Base-by-base conservation (phyloP, 352 stramenopile species). In the Globisporangium paroecandrum region DNA sequence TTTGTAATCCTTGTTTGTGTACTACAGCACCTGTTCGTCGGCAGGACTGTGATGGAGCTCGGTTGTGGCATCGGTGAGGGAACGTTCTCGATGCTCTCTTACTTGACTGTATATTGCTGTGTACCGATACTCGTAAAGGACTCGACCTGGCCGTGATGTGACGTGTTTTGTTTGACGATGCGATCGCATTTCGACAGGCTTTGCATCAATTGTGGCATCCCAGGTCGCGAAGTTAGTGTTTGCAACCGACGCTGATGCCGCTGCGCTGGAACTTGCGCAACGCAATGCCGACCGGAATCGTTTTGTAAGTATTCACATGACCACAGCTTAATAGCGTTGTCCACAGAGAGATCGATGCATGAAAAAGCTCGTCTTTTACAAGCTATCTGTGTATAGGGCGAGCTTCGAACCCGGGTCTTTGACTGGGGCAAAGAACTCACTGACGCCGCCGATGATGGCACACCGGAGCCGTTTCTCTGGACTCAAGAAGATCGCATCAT, bases 61-160 rank as follows among this genome's bases (percentile, higher is more conserved):
- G 80, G 80, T 10, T 85, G 75, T 62, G 80, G 77, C 55, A 82
- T 90, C 22, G 83, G 77, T 89, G 53, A 32, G 46, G 34, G 9
- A 20, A 29, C 32, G 5, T 38, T 38, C 32, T 38, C 32, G 5
- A 38, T 38, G 32, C 32, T 12, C 7, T 38, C 32, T 38, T 38
- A 38, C 32, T 38, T 38, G 32, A 3, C 7, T 38, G 8, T 38
- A 38, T 38, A 38, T 38, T 10, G 12, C 8, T 38, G 7, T 38
- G 32, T 7, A 38, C 7, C 32, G 7, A 38, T 12, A 9, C 32
- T 12, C 32, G 5, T 38, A 38, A 38, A 12, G 7, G 32, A 38
- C 32, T 38, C 32, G 43, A 51, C 7, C 7, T 51, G 43, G 10
- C 1, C 8, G 3, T 24, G 43, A n/a, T 32, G 29, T 32, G 18